Evolutionary conservation across 2,329 filamentous ascomycete species (phyloP).

Genomic region (Fusarium neocosmosporiellum): DNA sequence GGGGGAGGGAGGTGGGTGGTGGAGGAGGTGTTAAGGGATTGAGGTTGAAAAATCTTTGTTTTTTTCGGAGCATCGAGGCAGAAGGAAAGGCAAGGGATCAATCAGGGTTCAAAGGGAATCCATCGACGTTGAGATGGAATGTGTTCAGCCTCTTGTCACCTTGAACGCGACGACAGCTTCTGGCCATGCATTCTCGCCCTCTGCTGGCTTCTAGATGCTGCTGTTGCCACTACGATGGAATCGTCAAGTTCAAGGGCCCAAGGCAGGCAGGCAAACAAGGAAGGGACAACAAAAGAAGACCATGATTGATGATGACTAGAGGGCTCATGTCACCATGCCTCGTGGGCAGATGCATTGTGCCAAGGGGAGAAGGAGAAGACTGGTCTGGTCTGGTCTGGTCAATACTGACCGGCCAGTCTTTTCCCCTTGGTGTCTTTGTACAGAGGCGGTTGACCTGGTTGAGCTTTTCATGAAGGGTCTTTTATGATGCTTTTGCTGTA

Average conservation of each 20-base stretch:
- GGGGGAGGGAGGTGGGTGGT: conserved; percentile 8
- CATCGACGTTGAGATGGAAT: conserved; percentile 23
- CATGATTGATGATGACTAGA: conserved; percentile 36
- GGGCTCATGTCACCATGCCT: conserved; percentile 15
- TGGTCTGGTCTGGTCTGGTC: conserved; percentile 2
- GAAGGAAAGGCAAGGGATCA: conserved; percentile 9
- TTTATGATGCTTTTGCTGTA: conserved; percentile 41
- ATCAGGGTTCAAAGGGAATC: conserved; percentile 14
- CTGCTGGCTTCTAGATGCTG: conserved; percentile 39
- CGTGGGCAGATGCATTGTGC: conserved; percentile 25
- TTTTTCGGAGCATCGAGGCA: conserved; percentile 29
- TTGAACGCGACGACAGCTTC: conserved; percentile 29
- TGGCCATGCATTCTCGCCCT: conserved; percentile 30
- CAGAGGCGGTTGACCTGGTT: conserved; percentile 24
- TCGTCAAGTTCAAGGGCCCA: neutral
- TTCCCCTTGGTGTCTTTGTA: conserved; percentile 25
- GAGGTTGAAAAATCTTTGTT: conserved; percentile 28
- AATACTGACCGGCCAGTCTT: neutral
- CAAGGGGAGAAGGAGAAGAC: conserved; percentile 12
- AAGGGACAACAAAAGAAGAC: conserved; percentile 27
- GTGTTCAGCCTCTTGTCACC: conserved; percentile 26
- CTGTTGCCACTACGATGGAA: conserved; percentile 12
- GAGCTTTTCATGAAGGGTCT: conserved; percentile 35
- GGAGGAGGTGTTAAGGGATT: conserved; percentile 31
- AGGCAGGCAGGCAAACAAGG: conserved; percentile 16